Evolutionary conservation across 1,284 basidiomycete species (phyloP), one percentile per base, ranked within the genome.

Genomic region (Pseudomicrostroma phylloplanum): DNA sequence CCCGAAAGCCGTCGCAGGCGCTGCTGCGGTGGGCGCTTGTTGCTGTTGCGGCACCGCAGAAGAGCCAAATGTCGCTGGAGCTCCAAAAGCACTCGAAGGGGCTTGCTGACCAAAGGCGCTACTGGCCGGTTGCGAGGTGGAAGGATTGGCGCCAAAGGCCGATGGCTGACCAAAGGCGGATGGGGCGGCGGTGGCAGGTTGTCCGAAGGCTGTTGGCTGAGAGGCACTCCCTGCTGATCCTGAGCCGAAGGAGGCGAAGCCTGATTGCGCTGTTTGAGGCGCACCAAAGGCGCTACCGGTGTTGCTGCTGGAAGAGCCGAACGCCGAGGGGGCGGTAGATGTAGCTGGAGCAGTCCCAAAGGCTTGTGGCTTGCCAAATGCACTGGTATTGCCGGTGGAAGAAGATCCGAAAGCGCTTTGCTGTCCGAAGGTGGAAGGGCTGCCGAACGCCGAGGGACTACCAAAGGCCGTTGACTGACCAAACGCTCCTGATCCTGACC

Each of bases 351-450:
- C 51, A 13, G 60, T n/a, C 19, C 61, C 61, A 53, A 62, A 62
- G 21, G 60, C 61, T 15, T 48, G 51, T 62, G 43, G 65, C 61
- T 69, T 65, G 15, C 72, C 72, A 39, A 74, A 71, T 23, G 64
- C 60, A 65, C 42, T 57, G 58, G 67, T 60, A 36, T 62, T 46
- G 13, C 73, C 72, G 59, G 80, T 80, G 19, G 74, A 76, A 40
- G 75, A 61, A 8, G 46, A 39, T 21, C 58, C 62, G 55, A 23
- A 21, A 7, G 63, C 54, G 0, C 39, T 41, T 25, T 64, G 59
- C 21, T 67, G 17, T 21, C 74, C 70, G 59, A 78, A 72, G 4
- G 69, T 54, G 25, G 64, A 62, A 25, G 67, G 64, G 7, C 65
- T 65, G 0, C 70, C 68, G 26, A 71, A 70, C 30, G 58, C 48